Evolutionary conservation across 2,329 filamentous ascomycete genomes (phyloP).

Genomic region (Lecanicillium sp.): DNA sequence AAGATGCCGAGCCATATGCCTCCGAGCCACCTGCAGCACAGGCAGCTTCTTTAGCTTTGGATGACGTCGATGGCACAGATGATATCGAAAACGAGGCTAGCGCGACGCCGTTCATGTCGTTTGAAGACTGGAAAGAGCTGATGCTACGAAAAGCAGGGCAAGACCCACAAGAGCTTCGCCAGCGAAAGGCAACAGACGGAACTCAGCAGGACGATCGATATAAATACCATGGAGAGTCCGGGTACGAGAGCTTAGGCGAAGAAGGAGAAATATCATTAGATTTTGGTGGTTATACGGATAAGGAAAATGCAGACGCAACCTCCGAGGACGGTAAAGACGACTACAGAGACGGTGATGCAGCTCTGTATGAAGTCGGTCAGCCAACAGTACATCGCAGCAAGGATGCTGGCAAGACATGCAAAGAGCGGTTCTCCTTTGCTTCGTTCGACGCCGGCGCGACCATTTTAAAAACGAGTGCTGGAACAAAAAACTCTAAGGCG

Average conservation of each 20-base stretch:
- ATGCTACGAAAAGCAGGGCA: constrained; percentile 83
- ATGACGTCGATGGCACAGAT: no score
- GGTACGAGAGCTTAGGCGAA: constrained; percentile 73
- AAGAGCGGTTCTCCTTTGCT: constrained; percentile 94
- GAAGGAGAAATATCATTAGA: constrained; percentile 71
- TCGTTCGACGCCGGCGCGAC: constrained; percentile 96
- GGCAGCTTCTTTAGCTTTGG: not conserved
- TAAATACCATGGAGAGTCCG: constrained; percentile 52
- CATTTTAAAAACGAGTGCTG: constrained; percentile 78
- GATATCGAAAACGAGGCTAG: constrained; percentile 13
- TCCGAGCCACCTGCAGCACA: no score
- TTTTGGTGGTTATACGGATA: constrained; percentile 26
- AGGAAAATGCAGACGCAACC: constrained; percentile 5
- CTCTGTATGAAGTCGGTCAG: constrained; percentile 38
- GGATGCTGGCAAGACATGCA: constrained; percentile 94
- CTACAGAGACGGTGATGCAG: constrained; percentile 25
- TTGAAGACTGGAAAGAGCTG: constrained; percentile 96
- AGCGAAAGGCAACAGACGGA: constrained; percentile 42
- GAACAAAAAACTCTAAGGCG: constrained; percentile 80
- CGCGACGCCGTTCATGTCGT: constrained; percentile 68
- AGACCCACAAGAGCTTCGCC: constrained; percentile 54
- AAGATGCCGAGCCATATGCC: not conserved
- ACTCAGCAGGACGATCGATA: constrained; percentile 36
- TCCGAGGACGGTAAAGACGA: constrained; percentile 14
- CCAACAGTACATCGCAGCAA: constrained; percentile 63